Percentiles rank a stretch among this genome's conserved stretches.
phyloP scores from a whole-genome alignment of 1,139 yeast genomes.

The Geotrichum histeridarum region DNA sequence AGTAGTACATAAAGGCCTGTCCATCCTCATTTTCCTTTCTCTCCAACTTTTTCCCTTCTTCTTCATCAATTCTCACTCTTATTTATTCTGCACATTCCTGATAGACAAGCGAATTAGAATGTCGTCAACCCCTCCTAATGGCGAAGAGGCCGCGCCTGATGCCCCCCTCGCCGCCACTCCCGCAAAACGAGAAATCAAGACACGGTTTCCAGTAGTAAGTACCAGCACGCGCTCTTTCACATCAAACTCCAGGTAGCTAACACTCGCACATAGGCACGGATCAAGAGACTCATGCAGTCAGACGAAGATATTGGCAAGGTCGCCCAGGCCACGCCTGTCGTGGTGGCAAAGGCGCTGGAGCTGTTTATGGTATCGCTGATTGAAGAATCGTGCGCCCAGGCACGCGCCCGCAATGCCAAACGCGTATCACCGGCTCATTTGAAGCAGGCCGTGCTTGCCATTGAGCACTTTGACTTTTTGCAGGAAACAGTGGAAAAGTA shows the following conservation, averaged over 20 bases:
- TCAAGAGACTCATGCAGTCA: conserved; percentile 93
- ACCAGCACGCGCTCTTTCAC: not conserved
- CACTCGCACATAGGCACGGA: conserved; percentile 52
- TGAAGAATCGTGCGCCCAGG: conserved; percentile 75
- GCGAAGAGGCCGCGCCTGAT: not conserved
- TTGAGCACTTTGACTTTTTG: conserved; percentile 88
- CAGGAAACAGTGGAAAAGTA: conserved; percentile 68
- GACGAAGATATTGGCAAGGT: conserved; percentile 98
- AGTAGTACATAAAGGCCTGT: too few relatives aligned
- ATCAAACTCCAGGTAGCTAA: not conserved
- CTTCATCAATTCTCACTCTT: not conserved
- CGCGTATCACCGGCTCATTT: conserved; percentile 81
- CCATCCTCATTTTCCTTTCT: too few relatives aligned
- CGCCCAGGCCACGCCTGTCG: conserved; percentile 96
- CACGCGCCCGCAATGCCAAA: conserved; percentile 68
- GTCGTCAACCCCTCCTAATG: conserved; percentile 16
- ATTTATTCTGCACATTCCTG: not conserved
- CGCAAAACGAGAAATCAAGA: conserved; percentile 51
- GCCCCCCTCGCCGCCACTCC: conserved; percentile 1
- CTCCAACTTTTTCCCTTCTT: not conserved
- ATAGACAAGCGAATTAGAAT: not conserved
- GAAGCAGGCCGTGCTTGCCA: conserved; percentile 73
- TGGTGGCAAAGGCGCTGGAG: conserved; percentile 91
- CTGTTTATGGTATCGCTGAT: conserved; percentile 86
- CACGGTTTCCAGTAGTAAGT: conserved; percentile 80